Conservation (phyloP, 1,139 yeast genomes). For the Saccharomyces hybrid region DNA sequence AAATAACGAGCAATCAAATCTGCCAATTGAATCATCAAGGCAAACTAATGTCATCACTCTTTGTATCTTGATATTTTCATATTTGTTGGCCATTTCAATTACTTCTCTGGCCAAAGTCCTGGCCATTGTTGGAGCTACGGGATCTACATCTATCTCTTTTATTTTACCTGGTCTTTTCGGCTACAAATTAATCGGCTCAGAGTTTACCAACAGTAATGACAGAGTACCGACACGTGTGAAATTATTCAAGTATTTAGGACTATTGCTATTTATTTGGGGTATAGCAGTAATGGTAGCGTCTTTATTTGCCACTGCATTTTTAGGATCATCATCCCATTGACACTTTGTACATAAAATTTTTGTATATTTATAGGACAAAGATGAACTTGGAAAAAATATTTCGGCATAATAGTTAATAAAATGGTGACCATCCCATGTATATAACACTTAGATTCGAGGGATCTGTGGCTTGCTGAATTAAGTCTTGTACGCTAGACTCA, state of each 20-base stretch:
- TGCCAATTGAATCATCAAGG: not conserved
- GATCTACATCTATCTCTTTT: slow-evolving; percentile 88
- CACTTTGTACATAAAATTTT: not conserved
- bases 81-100: slow-evolving; percentile 65
- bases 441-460: slow-evolving; percentile 62
- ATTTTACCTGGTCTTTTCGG: slow-evolving; percentile 90
- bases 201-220: slow-evolving; percentile 29
- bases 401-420: slow-evolving; percentile 34
- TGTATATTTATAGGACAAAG: not conserved
- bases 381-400: too few species aligned
- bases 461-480: slow-evolving; percentile 70
- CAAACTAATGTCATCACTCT: slow-evolving; percentile 44
- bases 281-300: slow-evolving; percentile 69
- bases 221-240: slow-evolving; percentile 37
- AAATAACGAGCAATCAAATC: not conserved
- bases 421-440: slow-evolving; percentile 73
- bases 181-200: slow-evolving; percentile 51
- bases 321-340: slow-evolving; percentile 41
- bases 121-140: slow-evolving; percentile 92
- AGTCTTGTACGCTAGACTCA: slow-evolving; percentile 77
- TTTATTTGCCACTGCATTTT: slow-evolving; percentile 61
- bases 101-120: slow-evolving; percentile 75
- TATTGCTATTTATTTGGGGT: slow-evolving; percentile 68
- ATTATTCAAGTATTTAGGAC: slow-evolving; percentile 49
- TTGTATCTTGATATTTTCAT: slow-evolving; percentile 52